phyloP scores from a whole-genome alignment of 306 rosid genomes.

The Trifolium pratense region DNA sequence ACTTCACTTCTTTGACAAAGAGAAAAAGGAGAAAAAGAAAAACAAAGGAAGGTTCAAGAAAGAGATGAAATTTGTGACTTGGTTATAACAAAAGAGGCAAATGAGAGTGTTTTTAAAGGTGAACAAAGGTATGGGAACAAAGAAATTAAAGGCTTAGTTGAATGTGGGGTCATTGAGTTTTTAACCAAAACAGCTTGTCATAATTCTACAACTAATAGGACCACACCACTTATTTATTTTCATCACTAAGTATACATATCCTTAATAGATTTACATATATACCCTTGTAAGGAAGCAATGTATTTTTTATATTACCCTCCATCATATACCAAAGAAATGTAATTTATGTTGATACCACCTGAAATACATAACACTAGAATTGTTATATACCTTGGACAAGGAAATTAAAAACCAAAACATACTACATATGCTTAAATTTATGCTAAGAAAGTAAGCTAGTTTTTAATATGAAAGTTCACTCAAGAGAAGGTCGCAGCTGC shows the following conservation, averaged over 20 bases:
- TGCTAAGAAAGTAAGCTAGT: not conserved
- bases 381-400: constrained; percentile 1
- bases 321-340: constrained; percentile 27
- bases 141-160: constrained; percentile 57
- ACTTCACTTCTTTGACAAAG: constrained; percentile 25
- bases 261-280: constrained; percentile 38
- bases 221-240: constrained; percentile 54
- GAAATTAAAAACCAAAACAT: no score
- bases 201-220: constrained; percentile 50
- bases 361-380: constrained; percentile 23
- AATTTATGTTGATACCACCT: constrained; percentile 35
- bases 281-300: constrained; percentile 28
- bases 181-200: constrained; percentile 61
- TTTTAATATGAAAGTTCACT: not conserved
- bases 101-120: constrained; percentile 49
- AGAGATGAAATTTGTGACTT: constrained; percentile 48
- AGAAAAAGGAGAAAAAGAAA: not conserved
- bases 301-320: constrained; percentile 1
- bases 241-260: constrained; percentile 14
- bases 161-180: constrained; percentile 57
- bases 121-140: constrained; percentile 42
- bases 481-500: no score
- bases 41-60: constrained; percentile 23
- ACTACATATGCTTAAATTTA: no score
- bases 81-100: constrained; percentile 53